Evolutionary conservation across 1,284 basidiomycete species (phyloP), one percentile per base, ranked within the genome.

Genomic region (Leccinum subatratum): DNA sequence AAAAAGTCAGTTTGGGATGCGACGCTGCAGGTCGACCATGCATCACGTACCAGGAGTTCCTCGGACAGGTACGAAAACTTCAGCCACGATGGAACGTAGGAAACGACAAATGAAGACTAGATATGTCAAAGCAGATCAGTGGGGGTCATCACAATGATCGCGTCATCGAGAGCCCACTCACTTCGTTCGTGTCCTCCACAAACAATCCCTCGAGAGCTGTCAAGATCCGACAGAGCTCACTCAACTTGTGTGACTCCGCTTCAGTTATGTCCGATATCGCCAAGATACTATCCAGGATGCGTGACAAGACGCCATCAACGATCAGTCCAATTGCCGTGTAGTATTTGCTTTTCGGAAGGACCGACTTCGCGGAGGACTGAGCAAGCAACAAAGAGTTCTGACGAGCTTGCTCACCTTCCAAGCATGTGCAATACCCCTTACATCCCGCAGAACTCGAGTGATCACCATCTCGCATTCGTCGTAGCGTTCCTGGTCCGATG

Each of bases 21-120:
- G 39, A 42, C 8, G 8, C 54, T 22, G 54, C 68, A 51, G 61
- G 48, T 18, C 63, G 28, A 37, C 11, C 67, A 65, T 30, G 51
- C 51, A 54, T 25, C 18, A 82, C 90, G 66, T 69, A 94, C 94
- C 79, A 98, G 77, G 12, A 98, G 82, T 76, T 97, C 95, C 2
- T n/a, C n/a, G n/a, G 92, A 92, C 2, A 96, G 82, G 78, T 97
- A 98, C 22, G 91, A 94, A 77, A 94, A 96, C 76, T 96, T 96
- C 72, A 96, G 85, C 95, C 94, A 98, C n/a, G 87, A 89, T 1
- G 93, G 91, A 18, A 95, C 93, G 70, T 92, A 91, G 1, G 85
- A 86, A 3, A 86, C 86, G 14, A 89, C 86, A 66, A 90, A 86
- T 1, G 89, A 87, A n/a, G 87, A 82, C 86, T 91, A 68, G 42